A percentile compares a stretch with the other conserved stretches of the same genome.
phyloP scores from a whole-genome alignment of 495 filamentous ascomycete species.

The Penicillium atrosanguineum region DNA sequence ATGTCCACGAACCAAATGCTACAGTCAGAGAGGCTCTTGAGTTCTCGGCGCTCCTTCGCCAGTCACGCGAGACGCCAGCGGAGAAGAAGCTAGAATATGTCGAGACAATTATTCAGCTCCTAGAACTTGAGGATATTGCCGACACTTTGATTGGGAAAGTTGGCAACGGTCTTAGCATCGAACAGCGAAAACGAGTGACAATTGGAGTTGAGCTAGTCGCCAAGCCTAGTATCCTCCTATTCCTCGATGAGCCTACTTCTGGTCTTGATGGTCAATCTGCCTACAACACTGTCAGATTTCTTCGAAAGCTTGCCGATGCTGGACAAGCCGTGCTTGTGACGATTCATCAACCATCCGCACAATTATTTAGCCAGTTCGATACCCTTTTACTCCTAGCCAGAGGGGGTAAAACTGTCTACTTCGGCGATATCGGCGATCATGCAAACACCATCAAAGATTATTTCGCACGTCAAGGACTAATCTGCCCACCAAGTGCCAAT shows the following conservation, averaged over 20 bases:
- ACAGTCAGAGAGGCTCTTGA: constrained; percentile 82
- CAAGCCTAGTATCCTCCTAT: constrained; percentile 63
- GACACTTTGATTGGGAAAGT: constrained; percentile 49
- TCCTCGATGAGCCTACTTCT: constrained; percentile 73
- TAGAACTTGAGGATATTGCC: constrained; percentile 54
- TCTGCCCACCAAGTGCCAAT: constrained; percentile 66
- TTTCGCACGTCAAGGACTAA: constrained; percentile 70
- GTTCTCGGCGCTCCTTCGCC: constrained; percentile 83
- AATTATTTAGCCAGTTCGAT: constrained; percentile 71
- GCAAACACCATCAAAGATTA: constrained; percentile 57
- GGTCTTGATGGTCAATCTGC: constrained; percentile 62
- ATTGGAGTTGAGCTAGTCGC: constrained; percentile 65
- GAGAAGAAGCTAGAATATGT: constrained; percentile 80
- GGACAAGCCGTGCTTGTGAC: constrained; percentile 69
- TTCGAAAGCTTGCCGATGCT: constrained; percentile 49
- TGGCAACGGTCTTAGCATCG: constrained; percentile 50
- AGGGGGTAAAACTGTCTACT: constrained; percentile 68
- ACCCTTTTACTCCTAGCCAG: constrained; percentile 61
- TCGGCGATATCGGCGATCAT: constrained; percentile 58
- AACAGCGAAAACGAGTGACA: constrained; percentile 60
- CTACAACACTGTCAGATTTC: constrained; percentile 46
- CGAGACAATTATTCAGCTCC: constrained; percentile 60
- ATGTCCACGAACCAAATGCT: constrained; percentile 71
- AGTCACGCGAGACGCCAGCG: constrained; percentile 60
- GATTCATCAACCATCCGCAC: constrained; percentile 70